These are phyloP conservation scores for Cicer cuneatum DNA, from an alignment of 306 rosid species.

Conservation along the genomic window DNA sequence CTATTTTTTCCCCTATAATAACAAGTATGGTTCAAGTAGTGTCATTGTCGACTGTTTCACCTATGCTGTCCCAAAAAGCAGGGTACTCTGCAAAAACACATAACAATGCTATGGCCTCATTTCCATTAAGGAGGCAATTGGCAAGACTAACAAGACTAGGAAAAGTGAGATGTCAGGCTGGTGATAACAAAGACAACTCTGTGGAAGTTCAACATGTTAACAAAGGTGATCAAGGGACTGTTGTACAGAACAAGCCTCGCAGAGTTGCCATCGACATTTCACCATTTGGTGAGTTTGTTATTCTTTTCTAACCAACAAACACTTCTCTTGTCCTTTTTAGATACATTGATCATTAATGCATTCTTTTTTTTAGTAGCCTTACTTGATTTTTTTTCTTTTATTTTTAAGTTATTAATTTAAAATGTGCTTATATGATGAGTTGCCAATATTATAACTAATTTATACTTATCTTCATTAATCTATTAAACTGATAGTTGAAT, in stretches of 20 bases:
- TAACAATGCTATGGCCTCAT: constrained; percentile 34
- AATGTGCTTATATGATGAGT: no score
- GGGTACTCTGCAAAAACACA: constrained; percentile 24
- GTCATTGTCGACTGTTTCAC: constrained; percentile 51
- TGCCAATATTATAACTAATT: no score
- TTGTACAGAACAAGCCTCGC: constrained; percentile 59
- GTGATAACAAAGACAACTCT: constrained; percentile 57
- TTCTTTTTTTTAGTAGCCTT: no score
- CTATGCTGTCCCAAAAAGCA: constrained; percentile 48
- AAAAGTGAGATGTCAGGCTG: constrained; percentile 57
- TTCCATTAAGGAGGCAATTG: constrained; percentile 39
- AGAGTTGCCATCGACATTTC: constrained; percentile 56
- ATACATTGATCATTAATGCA: no score
- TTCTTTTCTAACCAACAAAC: background rate
- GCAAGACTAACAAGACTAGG: constrained; percentile 35
- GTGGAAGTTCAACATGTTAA: constrained; percentile 60
- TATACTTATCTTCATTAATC: no score
- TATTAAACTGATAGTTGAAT: no score
- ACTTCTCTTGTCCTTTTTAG: no score
- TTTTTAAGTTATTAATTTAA: no score
- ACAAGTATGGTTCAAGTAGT: constrained; percentile 62
- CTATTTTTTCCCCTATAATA: background rate
- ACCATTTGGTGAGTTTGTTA: constrained; percentile 61
- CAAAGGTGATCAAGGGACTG: constrained; percentile 50
- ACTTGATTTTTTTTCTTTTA: no score